Percentiles rank a stretch among this genome's conserved stretches.
Evolutionary conservation across 1,284 basidiomycete genomes (phyloP).

Genomic region (Cystobasidium sp.): DNA sequence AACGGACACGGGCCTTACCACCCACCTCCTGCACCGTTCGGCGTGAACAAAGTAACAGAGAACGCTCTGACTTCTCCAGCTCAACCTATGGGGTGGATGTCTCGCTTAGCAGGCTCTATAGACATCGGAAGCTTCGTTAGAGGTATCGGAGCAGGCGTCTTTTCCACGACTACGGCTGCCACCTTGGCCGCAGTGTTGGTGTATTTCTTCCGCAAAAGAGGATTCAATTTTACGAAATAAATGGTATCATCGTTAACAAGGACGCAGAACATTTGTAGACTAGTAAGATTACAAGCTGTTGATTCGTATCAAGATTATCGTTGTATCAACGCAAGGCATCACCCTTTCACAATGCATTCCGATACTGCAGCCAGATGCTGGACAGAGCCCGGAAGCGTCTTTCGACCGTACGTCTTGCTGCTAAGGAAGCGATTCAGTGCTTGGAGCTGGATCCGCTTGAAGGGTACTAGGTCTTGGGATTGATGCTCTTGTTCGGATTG

Average conservation of each 20-base stretch:
- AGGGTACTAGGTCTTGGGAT: no score
- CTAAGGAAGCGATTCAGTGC: no score
- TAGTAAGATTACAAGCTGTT: neutral
- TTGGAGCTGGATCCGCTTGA: no score
- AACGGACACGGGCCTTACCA: conserved; percentile 3
- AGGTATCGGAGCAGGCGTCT: conserved; percentile 39
- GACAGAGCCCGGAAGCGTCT: no score
- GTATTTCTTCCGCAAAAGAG: conserved; percentile 32
- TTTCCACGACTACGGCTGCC: conserved; percentile 41
- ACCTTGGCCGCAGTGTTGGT: conserved; percentile 36
- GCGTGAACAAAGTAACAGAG: conserved; percentile 39
- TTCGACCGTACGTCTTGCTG: no score
- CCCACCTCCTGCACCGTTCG: conserved; percentile 35
- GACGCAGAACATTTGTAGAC: neutral
- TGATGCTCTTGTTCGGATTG: no score
- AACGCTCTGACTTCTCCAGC: conserved; percentile 20
- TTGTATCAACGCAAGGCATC: neutral
- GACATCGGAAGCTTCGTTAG: conserved; percentile 33
- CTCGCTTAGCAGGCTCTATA: conserved; percentile 18
- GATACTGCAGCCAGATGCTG: no score
- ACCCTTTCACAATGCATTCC: no score
- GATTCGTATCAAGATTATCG: neutral
- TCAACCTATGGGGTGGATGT: conserved; percentile 41
- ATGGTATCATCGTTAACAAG: neutral
- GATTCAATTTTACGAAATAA: conserved; percentile 29